Evolutionary conservation across 768 basidiomycete genomes (phyloP), one percentile per base, ranked within the genome.

Genomic region (Lentinula boryana): DNA sequence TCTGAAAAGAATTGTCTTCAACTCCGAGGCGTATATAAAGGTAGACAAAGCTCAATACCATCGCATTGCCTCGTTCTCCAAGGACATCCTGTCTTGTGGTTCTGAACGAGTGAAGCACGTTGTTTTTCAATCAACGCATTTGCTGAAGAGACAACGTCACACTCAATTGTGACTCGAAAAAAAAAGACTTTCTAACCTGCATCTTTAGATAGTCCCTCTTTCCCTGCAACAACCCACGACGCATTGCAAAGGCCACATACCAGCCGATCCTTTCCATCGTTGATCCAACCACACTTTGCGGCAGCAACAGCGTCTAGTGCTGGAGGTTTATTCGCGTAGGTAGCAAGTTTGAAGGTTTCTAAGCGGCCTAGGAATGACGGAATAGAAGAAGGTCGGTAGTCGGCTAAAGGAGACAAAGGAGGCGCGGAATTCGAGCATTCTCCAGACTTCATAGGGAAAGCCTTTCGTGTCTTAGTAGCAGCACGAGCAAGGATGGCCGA

Each of bases 51-150:
- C 38, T 7, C 41, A 8, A 9, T 67, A 93, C 91, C 74, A 70
- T 92, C 89, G 65, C 91, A 93, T 69, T 93, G 92, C 60, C 84
- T 81, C 54, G 80, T 76, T 70, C 83, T 89, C 92, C 92, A 94
- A 2, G 92, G 91, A 68, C 92, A 94, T 0, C 89, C 88, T 49
- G 84, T 79, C 70, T 92, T 92, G 69, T 94, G 92, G 67, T 80
- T 80, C 4, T 83, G 81, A 1, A 92, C 82, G 4, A 94, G 73
- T 46, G 83, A 82, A 3, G 67, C 63, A 13, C 81, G 81, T 69
- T 93, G 92, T 65, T 87, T 92, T 69, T 91, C 89, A 40, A 91
- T 74, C 62, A 93, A 75, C 13, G 84, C 70, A 68, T 83, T 85
- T 43, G 87, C 91, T 90, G 65, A 13, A 66, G 21, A 54, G 59